Conservation (phyloP, 116 monocot species). For the Papilionanthe hybrid region DNA sequence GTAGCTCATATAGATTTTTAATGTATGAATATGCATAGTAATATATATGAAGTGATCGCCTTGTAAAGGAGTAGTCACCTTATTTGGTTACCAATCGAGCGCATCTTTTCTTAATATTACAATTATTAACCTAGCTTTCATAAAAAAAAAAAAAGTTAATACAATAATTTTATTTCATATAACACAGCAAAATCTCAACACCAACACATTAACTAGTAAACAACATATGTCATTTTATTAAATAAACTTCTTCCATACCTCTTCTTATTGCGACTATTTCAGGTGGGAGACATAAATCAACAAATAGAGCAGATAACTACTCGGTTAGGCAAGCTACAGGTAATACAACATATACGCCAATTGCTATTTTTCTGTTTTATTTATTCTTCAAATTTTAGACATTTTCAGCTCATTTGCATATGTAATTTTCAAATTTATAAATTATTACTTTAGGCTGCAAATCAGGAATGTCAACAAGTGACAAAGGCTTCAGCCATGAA, state of each 20-base stretch:
- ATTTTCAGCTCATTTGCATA: neutral
- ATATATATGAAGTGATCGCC: too few relatives aligned
- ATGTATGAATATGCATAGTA: too few relatives aligned
- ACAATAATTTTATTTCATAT: too few relatives aligned
- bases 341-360: constrained; percentile 4
- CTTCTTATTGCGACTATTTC: neutral
- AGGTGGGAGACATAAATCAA: constrained; percentile 58
- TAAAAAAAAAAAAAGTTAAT: too few relatives aligned
- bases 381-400: neutral
- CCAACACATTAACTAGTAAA: too few relatives aligned
- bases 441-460: constrained; percentile 33
- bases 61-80: too few relatives aligned
- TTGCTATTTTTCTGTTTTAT: constrained; percentile 1
- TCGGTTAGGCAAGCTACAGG: constrained; percentile 51
- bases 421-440: neutral
- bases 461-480: constrained; percentile 35
- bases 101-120: too few relatives aligned
- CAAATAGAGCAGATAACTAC: constrained; percentile 41
- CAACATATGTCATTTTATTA: too few relatives aligned
- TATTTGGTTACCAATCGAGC: too few relatives aligned
- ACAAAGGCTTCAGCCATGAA: constrained; percentile 69
- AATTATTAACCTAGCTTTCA: too few relatives aligned
- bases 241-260: neutral
- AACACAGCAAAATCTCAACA: too few relatives aligned
- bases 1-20: too few relatives aligned